These are phyloP conservation scores for Podospora australis DNA, from an alignment of 495 filamentous ascomycete genomes.

Conservation along the genomic window DNA sequence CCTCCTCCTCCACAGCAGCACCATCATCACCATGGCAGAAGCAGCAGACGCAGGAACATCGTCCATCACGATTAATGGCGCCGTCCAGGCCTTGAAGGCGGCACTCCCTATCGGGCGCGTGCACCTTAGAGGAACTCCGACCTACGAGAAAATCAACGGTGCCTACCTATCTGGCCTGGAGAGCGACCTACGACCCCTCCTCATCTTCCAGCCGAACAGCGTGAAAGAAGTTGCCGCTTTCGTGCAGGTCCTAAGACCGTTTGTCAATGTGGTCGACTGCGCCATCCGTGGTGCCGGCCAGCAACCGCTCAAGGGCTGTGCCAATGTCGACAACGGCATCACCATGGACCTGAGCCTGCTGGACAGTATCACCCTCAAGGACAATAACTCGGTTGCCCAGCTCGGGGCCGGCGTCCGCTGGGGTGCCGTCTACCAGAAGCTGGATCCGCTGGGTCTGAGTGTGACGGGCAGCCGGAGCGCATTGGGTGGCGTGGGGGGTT, in stretches of 20 bases:
- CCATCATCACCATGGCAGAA: too few species aligned
- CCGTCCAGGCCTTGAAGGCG: too few species aligned
- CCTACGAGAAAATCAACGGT: background rate
- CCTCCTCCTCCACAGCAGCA: too few species aligned
- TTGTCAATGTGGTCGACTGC: background rate
- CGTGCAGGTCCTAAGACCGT: background rate
- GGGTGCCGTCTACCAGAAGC: background rate
- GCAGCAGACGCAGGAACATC: too few species aligned
- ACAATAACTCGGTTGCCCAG: background rate
- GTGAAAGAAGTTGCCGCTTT: background rate
- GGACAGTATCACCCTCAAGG: background rate
- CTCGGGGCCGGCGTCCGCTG: background rate
- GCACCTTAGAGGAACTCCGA: too few species aligned
- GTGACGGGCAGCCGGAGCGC: background rate
- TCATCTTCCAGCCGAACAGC: background rate
- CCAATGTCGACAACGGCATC: background rate
- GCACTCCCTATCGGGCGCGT: too few species aligned
- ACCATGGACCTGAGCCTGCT: background rate
- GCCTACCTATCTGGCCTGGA: background rate
- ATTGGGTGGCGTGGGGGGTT: background rate
- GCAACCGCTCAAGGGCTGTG: background rate
- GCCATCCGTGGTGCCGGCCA: background rate
- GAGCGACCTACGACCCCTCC: background rate
- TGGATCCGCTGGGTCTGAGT: background rate
- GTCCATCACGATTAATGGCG: too few species aligned